Evolutionary conservation across 1,284 basidiomycete genomes (phyloP).

Genomic region (Malassezia caprae): DNA sequence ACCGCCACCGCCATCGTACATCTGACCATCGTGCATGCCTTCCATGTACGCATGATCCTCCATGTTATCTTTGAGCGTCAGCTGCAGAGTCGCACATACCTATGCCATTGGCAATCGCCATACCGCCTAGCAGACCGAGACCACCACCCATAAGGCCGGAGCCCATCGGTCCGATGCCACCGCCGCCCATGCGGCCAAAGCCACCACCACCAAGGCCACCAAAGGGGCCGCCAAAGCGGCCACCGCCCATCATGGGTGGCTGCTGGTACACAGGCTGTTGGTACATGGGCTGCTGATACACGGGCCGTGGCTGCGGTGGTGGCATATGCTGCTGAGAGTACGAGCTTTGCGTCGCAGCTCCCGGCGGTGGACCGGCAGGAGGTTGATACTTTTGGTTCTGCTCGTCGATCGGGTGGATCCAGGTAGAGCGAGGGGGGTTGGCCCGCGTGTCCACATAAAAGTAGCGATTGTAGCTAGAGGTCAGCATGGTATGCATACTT

Average conservation of each 20-base stretch:
- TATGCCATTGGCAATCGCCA: slow-evolving; percentile 13
- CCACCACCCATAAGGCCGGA: slow-evolving; percentile 37
- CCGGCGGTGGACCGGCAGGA: slow-evolving; percentile 25
- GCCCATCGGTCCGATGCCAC: slow-evolving; percentile 30
- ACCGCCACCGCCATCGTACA: slow-evolving; percentile 16
- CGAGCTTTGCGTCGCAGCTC: slow-evolving; percentile 8
- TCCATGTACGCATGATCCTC: slow-evolving; percentile 38
- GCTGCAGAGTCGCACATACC: slow-evolving; percentile 1
- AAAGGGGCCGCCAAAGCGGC: slow-evolving; percentile 3
- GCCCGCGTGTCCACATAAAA: slow-evolving; percentile 44
- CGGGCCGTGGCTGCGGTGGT: slow-evolving; percentile 20
- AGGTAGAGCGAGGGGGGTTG: slow-evolving; percentile 39
- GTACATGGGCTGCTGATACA: slow-evolving; percentile 27
- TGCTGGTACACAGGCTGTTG: slow-evolving; percentile 19
- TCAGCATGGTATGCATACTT: slow-evolving; percentile 20
- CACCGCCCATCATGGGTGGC: slow-evolving; percentile 15
- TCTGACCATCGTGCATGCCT: slow-evolving; percentile 35
- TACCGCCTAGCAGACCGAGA: slow-evolving; percentile 16
- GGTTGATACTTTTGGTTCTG: slow-evolving; percentile 21
- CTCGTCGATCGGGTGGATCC: slow-evolving; percentile 36
- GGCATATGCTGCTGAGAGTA: slow-evolving; percentile 1
- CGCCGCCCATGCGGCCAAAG: slow-evolving; percentile 21
- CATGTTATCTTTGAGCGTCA: slow-evolving; percentile 19
- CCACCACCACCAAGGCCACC: slow-evolving; percentile 3
- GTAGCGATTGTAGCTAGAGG: slow-evolving; percentile 32